Evolutionary conservation across 768 basidiomycete species (phyloP).

Genomic region (Kwoniella sp.): DNA sequence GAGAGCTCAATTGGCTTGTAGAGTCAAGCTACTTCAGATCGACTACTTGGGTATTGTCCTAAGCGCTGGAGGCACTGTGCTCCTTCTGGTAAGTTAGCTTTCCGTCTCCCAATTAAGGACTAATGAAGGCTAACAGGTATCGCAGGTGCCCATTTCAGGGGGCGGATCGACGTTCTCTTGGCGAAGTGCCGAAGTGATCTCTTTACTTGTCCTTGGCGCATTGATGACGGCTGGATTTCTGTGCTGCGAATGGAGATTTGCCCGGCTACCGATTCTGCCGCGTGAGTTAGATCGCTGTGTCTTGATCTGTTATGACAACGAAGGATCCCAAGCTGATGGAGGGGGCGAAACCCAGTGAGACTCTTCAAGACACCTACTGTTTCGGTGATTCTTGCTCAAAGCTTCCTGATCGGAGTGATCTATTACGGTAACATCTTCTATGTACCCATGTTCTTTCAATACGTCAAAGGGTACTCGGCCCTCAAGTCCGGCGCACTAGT

Average conservation of each 20-base stretch:
- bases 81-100: conserved; percentile 28
- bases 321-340: background rate
- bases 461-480: conserved; percentile 40
- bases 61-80: conserved; percentile 34
- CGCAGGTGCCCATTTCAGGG: conserved; percentile 42
- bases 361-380: conserved; percentile 40
- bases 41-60: conserved; percentile 49
- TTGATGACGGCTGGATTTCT: conserved; percentile 28
- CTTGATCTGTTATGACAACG: too few species aligned
- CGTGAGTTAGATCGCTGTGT: conserved; percentile 26
- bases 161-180: conserved; percentile 44
- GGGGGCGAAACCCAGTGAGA: conserved; percentile 21
- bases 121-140: background rate
- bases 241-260: conserved; percentile 28
- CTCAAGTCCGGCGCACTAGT: conserved; percentile 44
- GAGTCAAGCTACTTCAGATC: conserved; percentile 40
- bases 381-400: conserved; percentile 36
- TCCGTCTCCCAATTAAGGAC: too few species aligned
- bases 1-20: background rate
- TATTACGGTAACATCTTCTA: conserved; percentile 53
- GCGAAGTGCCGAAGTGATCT: conserved; percentile 36
- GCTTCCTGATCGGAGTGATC: conserved; percentile 46
- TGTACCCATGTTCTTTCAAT: conserved; percentile 45
- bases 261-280: conserved; percentile 42
- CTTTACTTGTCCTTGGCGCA: conserved; percentile 30